Base-by-base conservation (phyloP, 345 rosid species). In the Eucalyptus curtisii region DNA sequence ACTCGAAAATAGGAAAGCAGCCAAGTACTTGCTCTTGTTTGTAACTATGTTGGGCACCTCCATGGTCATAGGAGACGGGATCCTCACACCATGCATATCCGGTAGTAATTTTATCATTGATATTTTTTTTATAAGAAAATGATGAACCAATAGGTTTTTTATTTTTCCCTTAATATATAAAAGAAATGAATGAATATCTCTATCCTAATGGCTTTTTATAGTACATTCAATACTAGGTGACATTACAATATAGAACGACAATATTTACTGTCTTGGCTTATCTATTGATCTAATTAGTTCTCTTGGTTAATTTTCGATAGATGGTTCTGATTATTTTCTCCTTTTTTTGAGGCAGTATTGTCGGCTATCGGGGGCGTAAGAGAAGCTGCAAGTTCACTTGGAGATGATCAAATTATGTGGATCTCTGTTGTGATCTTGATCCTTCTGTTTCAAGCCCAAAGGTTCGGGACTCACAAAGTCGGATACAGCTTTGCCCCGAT, bases 61-160 rank as follows among this genome's bases (percentile, higher is more conserved):
- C 85, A 93, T 93, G 93, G 90, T 93, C 88, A 88, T 93, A 7
- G 94, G 94, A 57, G 94, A 93, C 42, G 93, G 93, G 13, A 88
- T 90, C 86, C 90, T 93, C 50, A 91, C 92, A 2, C 93, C 94
- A 14, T 88, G 89, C 89, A 91, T 89, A 6, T 92, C 93, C 27
- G 91, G 93, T 90, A 80, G 4, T 68, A 33, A 16, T 68, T 68
- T 17, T 68, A 16, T 33, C 80, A 68, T 31, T 4, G 24, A 68
- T 5, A 31, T 33, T 2, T 31, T 0, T 15, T 7, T 31, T 1
- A n/a, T 33, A 64, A 64, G 15, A 68, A 17, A 33, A 33, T 16
- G 7, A n/a, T 16, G 80, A 20, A 68, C 79, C 79, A 30, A 64
- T 64, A 64, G 71, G 3, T 30, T 64, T 64, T 30, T 30, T 27